Evolutionary conservation across 176 grass and related monocot species (phyloP), one percentile per base, ranked within the genome.

Genomic region (Avena insularis): DNA sequence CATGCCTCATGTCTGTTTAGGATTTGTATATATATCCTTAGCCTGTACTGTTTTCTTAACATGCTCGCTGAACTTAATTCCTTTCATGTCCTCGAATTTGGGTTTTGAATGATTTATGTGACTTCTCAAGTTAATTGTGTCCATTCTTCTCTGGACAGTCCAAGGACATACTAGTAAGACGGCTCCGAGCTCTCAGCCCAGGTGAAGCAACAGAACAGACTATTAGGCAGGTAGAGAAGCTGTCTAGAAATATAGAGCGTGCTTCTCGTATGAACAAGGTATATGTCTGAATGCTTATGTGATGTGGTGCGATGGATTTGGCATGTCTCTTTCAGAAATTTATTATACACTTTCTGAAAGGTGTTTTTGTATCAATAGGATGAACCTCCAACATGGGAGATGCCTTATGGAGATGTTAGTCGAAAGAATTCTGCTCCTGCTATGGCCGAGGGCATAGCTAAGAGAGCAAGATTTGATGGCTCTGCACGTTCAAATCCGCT

Each of bases 141-240:
- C 29, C 54, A 82, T 82, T 65, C 6, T 88, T 85, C 76, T 77
- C 21, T 80, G 72, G 65, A 72, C 81, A 99, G 97, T 93, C 92
- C 20, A 99, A 91, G 84, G 97, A 97, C 46, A 92, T 86, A 61
- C 85, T 99, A 77, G 71, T 92, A 58, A 93, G 79, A 75, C 85
- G 79, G 35, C 85, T 99, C 83, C 87, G 94, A 76, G 77, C 78
- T 80, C 79, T 97, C 72, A 94, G 86, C 72, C 94, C 94, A 78
- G 97, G 97, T 49, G 97, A 99, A 86, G 91, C 92, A 91, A 91
- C 79, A 21, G 97, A 99, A 84, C 94, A 93, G 87, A 81, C 88
- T 86, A 94, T 99, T 85, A 88, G 97, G 67, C 97, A 99, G 87
- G 90, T 83, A 57, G 97, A 99, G 92, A 96, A 94, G 77, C 92